Evolutionary conservation across 306 rosid species (phyloP).

Genomic region (Dicorynia guianensis): DNA sequence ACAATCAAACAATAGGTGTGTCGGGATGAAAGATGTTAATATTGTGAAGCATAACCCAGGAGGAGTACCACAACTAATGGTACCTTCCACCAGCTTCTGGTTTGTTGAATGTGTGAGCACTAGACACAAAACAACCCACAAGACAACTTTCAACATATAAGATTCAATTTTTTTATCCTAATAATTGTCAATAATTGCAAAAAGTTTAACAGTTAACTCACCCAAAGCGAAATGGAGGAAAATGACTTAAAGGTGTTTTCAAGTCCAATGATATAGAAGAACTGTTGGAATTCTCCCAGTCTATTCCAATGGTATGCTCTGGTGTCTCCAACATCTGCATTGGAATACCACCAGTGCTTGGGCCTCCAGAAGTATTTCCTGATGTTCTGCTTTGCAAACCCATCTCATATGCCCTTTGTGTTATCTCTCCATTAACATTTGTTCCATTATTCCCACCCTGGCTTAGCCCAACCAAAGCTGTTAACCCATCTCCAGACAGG

Average conservation of each 20-base stretch:
- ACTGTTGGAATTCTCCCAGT: conserved; percentile 80
- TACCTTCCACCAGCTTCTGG: conserved; percentile 23
- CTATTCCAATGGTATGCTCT: conserved; percentile 74
- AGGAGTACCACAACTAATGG: conserved; percentile 14
- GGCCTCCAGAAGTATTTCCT: conserved; percentile 68
- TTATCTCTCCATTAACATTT: conserved; percentile 70
- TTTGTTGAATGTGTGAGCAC: conserved; percentile 11
- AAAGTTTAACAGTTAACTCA: conserved; percentile 46
- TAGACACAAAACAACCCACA: conserved; percentile 35
- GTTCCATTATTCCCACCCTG: conserved; percentile 69
- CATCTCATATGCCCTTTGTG: conserved; percentile 82
- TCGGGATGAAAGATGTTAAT: conserved; percentile 27
- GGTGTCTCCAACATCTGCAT: conserved; percentile 84
- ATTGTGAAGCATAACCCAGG: conserved; percentile 30
- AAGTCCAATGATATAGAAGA: conserved; percentile 87
- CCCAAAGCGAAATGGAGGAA: conserved; percentile 99
- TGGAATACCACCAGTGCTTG: conserved; percentile 78
- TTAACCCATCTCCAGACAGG: conserved; percentile 90
- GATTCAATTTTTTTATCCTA: not conserved
- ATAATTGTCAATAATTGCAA: conserved; percentile 34
- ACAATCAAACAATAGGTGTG: conserved; percentile 4
- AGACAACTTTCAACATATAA: conserved; percentile 36
- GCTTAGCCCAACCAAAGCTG: conserved; percentile 94
- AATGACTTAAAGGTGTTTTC: conserved; percentile 96
- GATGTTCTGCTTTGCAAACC: conserved; percentile 71